Percentiles rank a stretch among this genome's conserved stretches.
Evolutionary conservation across 192 early-diverging fungal species (phyloP).

Genomic region (Phycomyces blakesleeanus): DNA sequence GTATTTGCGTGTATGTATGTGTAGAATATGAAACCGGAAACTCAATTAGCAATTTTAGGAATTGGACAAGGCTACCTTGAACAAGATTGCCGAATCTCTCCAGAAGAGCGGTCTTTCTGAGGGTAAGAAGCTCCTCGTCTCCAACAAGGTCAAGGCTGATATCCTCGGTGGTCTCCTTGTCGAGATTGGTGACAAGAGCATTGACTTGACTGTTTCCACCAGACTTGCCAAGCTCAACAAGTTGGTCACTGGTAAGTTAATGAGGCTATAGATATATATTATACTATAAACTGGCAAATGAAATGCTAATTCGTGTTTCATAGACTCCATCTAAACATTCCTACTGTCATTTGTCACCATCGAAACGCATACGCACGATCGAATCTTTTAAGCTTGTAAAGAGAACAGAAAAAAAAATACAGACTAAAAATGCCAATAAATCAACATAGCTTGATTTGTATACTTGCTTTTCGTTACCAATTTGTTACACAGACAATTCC

Average conservation of each 20-base stretch:
- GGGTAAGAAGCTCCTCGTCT: constrained; percentile 79
- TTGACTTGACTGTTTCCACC: constrained; percentile 94
- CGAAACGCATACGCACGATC: no score
- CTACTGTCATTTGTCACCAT: no score
- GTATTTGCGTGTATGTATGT: background rate
- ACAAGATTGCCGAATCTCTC: constrained; percentile 39
- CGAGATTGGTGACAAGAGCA: constrained; percentile 96
- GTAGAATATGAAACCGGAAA: no score
- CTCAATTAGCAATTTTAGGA: constrained; percentile 41
- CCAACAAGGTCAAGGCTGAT: constrained; percentile 87
- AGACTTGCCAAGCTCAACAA: constrained; percentile 96
- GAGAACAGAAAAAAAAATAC: no score
- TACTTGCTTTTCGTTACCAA: no score
- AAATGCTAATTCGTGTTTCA: no score
- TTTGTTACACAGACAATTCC: no score
- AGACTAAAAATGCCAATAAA: no score
- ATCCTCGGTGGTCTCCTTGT: constrained; percentile 96
- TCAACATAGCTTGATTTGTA: no score
- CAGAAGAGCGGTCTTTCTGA: constrained; percentile 74
- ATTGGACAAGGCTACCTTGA: constrained; percentile 77
- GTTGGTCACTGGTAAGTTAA: constrained; percentile 73
- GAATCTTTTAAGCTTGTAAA: no score
- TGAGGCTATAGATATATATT: no score
- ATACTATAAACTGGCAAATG: constrained; percentile 59
- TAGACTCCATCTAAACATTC: no score